Base-by-base conservation (phyloP, 1,284 basidiomycete genomes). In the Phellopilus nigrolimitatus region DNA sequence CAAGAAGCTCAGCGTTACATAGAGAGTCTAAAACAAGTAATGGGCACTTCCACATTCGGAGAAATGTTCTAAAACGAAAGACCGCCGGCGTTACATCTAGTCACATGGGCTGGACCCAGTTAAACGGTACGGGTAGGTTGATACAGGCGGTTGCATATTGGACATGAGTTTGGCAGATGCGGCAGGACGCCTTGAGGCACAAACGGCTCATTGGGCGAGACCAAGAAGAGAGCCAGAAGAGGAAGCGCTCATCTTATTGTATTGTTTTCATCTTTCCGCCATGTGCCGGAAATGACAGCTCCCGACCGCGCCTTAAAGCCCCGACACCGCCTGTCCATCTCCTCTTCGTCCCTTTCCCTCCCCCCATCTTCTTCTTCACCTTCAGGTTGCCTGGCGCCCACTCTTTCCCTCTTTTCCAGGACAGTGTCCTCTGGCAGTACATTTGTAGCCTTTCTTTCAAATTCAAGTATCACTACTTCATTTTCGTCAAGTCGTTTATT, bases 401-500 rank as follows among this genome's bases (percentile, higher is more conserved):
- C 39, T 38, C 4, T 56, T 57, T 61, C 58, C 54, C 56, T 61
- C 56, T 52, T 53, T 21, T 43, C 13, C 27, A 50, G 44, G 50
- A 34, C 50, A 43, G 40, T 43, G 50, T 52, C 33, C 54, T 56
- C 54, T 56, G 54, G 54, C 38, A 56, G 55, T 51, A 53, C 60
- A 56, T 61, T 57, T 60, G 58, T 59, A 22, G 17, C 31, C 39
- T 45, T 47, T 34, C 39, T 19, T 24, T 28, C 21, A 9, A 17
- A 56, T 17, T 19, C 33, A 50, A 49, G 36, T 47, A 39, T 21
- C 42, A 10, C 28, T n/a, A 36, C 33, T 28, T 30, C 56, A 59
- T 54, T 44, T 54, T 21, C 56, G 51, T 54, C 42, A 37, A 57
- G 60, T 70, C 67, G 66, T 69, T 70, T 70, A 71, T 70, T 25